These are phyloP conservation scores for Lichtheimia ornata DNA, from an alignment of 371 early-diverging fungal species.

Conservation along the genomic window DNA sequence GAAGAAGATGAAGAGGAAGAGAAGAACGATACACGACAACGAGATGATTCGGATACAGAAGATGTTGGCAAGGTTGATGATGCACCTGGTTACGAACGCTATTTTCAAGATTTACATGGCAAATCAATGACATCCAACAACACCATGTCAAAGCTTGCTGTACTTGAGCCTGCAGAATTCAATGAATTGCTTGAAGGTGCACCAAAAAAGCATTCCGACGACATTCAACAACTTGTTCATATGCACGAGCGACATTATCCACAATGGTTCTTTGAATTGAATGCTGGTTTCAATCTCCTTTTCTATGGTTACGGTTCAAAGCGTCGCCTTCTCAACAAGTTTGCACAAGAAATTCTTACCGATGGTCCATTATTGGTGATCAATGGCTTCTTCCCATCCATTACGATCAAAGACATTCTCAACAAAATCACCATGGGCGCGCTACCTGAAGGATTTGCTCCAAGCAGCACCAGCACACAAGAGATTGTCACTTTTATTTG, in stretches of 20 bases:
- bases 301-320: conserved; percentile 94
- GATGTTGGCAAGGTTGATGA: conserved; percentile 34
- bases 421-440: conserved; percentile 58
- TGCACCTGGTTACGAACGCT: conserved; percentile 66
- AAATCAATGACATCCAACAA: conserved; percentile 79
- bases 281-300: conserved; percentile 75
- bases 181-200: conserved; percentile 46
- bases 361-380: conserved; percentile 76
- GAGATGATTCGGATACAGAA: conserved; percentile 29
- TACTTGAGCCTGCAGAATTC: conserved; percentile 68
- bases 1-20: conserved; percentile 35
- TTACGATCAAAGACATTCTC: conserved; percentile 73
- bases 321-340: conserved; percentile 68
- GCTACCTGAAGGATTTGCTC: conserved; percentile 44
- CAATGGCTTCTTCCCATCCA: conserved; percentile 84
- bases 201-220: conserved; percentile 60
- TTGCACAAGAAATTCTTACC: conserved; percentile 58
- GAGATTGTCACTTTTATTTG: conserved; percentile 69
- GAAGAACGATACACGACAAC: too few relatives aligned
- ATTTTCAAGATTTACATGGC: conserved; percentile 70
- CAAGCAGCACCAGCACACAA: conserved; percentile 15
- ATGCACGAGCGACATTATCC: conserved; percentile 69
- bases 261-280: conserved; percentile 86
- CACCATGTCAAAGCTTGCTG: conserved; percentile 75
- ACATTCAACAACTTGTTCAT: conserved; percentile 52